A percentile compares a stretch with the other conserved stretches of the same genome.
Conservation (phyloP, 305 asterid species). For the Solanum aculeatissimum region DNA sequence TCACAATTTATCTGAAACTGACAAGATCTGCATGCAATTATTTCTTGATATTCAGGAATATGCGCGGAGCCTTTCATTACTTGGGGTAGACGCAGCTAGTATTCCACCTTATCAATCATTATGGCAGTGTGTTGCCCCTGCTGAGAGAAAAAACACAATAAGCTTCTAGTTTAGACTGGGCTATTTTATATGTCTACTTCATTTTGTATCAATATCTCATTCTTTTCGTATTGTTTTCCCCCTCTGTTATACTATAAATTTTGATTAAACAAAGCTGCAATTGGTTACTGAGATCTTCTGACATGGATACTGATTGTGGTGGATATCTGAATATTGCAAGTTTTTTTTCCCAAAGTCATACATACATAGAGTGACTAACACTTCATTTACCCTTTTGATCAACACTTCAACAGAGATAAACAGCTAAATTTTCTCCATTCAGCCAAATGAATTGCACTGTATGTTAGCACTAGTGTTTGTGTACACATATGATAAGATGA, state of each 20-base stretch:
- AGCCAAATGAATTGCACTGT: background rate
- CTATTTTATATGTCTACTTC: background rate
- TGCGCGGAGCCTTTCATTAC: constrained; percentile 66
- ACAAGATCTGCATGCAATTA: constrained; percentile 88
- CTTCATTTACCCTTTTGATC: background rate
- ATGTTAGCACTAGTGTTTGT: background rate
- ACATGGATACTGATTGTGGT: background rate
- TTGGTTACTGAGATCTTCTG: background rate
- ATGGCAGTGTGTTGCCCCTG: constrained; percentile 92
- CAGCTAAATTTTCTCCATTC: background rate
- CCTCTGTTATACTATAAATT: background rate
- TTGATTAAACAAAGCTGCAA: background rate
- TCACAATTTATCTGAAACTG: constrained; percentile 76
- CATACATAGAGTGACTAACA: background rate
- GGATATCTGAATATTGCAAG: background rate
- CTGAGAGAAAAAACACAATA: constrained; percentile 37
- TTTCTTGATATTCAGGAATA: constrained; percentile 97
- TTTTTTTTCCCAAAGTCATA: background rate
- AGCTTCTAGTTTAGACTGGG: background rate
- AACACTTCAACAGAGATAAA: background rate
- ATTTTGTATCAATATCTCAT: background rate
- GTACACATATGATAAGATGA: background rate
- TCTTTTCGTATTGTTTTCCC: background rate
- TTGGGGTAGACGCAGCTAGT: constrained; percentile 47
- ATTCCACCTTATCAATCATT: constrained; percentile 66